Base-by-base conservation (phyloP, 768 basidiomycete species). In the Boletellus emodensis region DNA sequence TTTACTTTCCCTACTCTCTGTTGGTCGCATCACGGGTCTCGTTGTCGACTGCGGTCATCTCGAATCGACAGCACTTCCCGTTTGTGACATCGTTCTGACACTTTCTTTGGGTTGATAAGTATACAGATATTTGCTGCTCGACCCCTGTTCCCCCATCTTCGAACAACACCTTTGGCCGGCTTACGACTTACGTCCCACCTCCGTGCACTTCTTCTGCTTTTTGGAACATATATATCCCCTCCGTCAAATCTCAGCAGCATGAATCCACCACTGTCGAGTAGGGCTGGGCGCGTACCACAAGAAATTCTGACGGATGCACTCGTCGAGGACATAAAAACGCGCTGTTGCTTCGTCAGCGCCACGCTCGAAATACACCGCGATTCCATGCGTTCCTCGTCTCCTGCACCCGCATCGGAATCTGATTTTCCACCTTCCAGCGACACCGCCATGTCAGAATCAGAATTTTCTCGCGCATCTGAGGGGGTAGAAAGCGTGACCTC, bases 31-130 rank as follows among this genome's bases (percentile, higher is more conserved):
- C 57, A 94, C 94, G 2, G 96, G 95, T 6, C 80, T 99, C 13
- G 95, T 98, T 1, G 72, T 98, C 3, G 96, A 99, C 63, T 86
- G 85, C 56, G 96, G 96, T 1, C 85, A 95, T 65, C 76, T 95
- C 4, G 96, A 98, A 66, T 90, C 93, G 0, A 86, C 85, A 4
- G 83, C 83, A 5, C 75, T 97, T 18, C 94, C 96, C 0, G 95
- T 95, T 59, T 47, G 88, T 71, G 9, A 20, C 6, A 12, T 48
- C 14, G 35, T 40, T 6, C 28, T 34, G 11, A 32, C n/a, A 26
- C 4, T 18, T 14, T 37, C 20, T 46, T 40, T 17, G 40, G 40
- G 32, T 49, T 47, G 41, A 49, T 46, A 37, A 34, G 46, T n/a
- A 40, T n/a, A 39, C 60, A 98, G 95, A 90, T 97, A 57, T 95